Evolutionary conservation across 106 monocot genomes (phyloP), one percentile per base, ranked within the genome.

Genomic region (Allium cepa): DNA sequence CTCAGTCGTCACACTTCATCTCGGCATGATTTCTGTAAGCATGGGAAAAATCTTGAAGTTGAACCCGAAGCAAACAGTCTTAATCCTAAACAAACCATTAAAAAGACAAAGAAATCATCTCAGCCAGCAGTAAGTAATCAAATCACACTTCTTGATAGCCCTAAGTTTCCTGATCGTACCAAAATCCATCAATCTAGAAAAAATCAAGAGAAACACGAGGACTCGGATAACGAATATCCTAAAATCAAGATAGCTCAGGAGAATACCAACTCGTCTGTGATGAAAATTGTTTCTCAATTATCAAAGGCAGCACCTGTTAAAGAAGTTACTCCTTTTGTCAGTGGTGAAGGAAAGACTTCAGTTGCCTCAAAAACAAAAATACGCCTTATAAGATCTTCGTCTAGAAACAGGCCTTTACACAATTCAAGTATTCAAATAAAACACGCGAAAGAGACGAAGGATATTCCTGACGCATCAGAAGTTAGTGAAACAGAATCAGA

Each of bases 1-100:
- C 80, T 90, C 36, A 73, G 77, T 70, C 68, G 77, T 63, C 73
- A 77, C 56, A 76, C 49, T 55, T 63, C 76, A n/a, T 85, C 89
- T 7, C 85, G 89, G 58, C 89, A 90, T 67, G 79, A 90, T 66
- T 80, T 85, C 36, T 90, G 89, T 52, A 90, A 90, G 62, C 78
- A 80, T 68, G 89, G 89, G 59, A 69, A 64, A 17, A 80, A 66
- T 59, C 62, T 77, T 62, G 72, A 50, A 7, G 59, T 66, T 63
- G 82, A 80, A 59, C 73, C 26, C 7, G 67, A 79, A 17, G 62
- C 9, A 51, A 73, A 72, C 49, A 12, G 59, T 63, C 49, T 36
- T 7, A 48, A 46, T 71, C 64, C 49, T 11, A 57, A 10, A 26
- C 64, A 46, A 66, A 48, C 57, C n/a, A 56, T 57, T 17, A 66